Base-by-base conservation (phyloP, 768 basidiomycete genomes). In the Daedaleopsis nitida region DNA sequence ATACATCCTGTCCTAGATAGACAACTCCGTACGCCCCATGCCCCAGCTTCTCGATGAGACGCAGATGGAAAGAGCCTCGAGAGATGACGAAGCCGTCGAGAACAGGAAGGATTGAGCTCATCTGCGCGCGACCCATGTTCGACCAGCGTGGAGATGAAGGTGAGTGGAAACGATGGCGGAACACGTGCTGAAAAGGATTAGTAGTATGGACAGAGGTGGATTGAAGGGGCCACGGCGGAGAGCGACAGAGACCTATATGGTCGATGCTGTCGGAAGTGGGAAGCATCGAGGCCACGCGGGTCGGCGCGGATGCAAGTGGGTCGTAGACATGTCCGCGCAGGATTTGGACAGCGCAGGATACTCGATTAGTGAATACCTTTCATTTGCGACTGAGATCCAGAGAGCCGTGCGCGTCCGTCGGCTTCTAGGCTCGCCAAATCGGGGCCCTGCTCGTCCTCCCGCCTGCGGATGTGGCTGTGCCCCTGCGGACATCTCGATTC, bases 1-100 rank as follows among this genome's bases (percentile, higher is more conserved):
- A 63, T 27, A 69, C 54, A 55, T 73, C 70, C 43, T 60, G 48
- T 3, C 70, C 72, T 16, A 63, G 62, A 58, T 73, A 73, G 21
- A 73, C 72, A 19, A 70, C 65, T 52, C 70, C 72, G 62, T 70
- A 73, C 1, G 70, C 69, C 27, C 72, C 72, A 23, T 49, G 52
- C 16, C 72, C 72, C 32, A 70, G 52, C 16, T 37, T 24, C 43
- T 68, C 60, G 35, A 66, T 21, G 24, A 70, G 57, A 21, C 55
- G 66, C 14, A 71, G 58, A 32, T 60, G 58, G 43, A 67, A 43
- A 45, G 16, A 24, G 4, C 55, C 60, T 4, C 61, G 54, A 24
- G 48, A 38, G 44, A 72, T 50, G 42, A 58, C 62, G 53, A 65
- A 56, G 43, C 69, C 69, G 21, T 50, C 44, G 43, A 71, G 67